phyloP scores from a whole-genome alignment of 1,284 basidiomycete genomes.

The Sporisorium iseilematis-ciliati region DNA sequence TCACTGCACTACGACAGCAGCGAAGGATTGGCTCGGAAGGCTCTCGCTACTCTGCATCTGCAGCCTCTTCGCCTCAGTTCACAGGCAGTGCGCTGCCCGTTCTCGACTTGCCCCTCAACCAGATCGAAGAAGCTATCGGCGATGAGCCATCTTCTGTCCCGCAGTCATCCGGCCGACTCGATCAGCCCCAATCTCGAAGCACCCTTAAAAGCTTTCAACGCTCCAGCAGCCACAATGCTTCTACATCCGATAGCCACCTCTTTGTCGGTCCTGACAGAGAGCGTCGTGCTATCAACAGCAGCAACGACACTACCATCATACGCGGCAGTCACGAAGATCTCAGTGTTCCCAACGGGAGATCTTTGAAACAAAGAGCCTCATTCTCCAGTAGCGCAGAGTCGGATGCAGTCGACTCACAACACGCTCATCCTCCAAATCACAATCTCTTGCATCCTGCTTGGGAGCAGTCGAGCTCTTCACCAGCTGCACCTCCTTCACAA shows the following conservation, averaged over 20 bases:
- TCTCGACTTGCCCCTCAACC: slow-evolving; percentile 36
- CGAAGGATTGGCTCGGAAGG: slow-evolving; percentile 35
- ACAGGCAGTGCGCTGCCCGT: slow-evolving; percentile 16
- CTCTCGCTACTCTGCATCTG: slow-evolving; percentile 11
- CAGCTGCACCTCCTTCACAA: neutral
- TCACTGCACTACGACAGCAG: slow-evolving; percentile 30
- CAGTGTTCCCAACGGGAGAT: neutral
- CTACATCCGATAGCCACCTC: neutral
- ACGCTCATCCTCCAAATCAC: slow-evolving; percentile 1
- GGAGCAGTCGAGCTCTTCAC: slow-evolving; percentile 18
- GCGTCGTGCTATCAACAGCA: slow-evolving; percentile 23
- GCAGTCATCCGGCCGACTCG: neutral
- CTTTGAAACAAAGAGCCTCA: slow-evolving; percentile 12
- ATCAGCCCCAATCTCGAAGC: neutral
- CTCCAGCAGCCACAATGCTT: neutral
- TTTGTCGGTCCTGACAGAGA: neutral
- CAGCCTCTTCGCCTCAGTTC: neutral
- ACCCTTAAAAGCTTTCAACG: neutral
- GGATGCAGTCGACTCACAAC: neutral
- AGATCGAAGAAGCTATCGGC: slow-evolving; percentile 33
- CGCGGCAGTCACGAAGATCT: slow-evolving; percentile 10
- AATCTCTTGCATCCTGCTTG: slow-evolving; percentile 33
- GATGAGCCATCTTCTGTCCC: neutral
- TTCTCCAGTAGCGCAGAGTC: slow-evolving; percentile 22
- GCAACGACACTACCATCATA: slow-evolving; percentile 40